Percentiles rank a stretch among this genome's conserved stretches.
phyloP scores from a whole-genome alignment of 768 basidiomycete species.

The Suillus subaureus region DNA sequence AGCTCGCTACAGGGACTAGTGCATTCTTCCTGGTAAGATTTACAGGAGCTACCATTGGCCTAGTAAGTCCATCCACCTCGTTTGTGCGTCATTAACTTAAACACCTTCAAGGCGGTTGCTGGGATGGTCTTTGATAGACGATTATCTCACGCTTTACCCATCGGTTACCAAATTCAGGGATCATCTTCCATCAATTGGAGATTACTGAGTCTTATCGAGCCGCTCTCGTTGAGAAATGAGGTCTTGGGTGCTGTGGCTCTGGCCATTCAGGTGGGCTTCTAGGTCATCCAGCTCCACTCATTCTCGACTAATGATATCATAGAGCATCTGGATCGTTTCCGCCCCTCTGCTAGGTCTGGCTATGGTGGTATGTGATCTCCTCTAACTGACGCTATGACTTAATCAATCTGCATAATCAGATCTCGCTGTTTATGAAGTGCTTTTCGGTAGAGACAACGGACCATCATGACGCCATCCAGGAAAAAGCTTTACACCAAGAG shows the following conservation, averaged over 20 bases:
- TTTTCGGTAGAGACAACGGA: conserved; percentile 24
- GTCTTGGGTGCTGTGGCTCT: conserved; percentile 57
- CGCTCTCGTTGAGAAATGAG: conserved; percentile 44
- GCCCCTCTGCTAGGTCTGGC: conserved; percentile 68
- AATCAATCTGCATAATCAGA: conserved; percentile 17
- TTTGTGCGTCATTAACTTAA: conserved; percentile 10
- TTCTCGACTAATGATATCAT: conserved; percentile 19
- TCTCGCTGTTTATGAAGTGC: conserved; percentile 32
- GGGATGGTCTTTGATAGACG: conserved; percentile 71
- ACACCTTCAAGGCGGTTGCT: conserved; percentile 59
- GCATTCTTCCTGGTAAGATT: conserved; percentile 88
- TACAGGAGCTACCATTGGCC: conserved; percentile 80
- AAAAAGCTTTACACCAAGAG: conserved; percentile 19
- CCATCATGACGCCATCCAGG: conserved; percentile 18
- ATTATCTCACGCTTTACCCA: conserved; percentile 50
- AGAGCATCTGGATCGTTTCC: conserved; percentile 79
- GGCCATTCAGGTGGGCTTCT: conserved; percentile 59
- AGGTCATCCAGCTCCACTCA: conserved; percentile 9
- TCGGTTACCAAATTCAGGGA: conserved; percentile 42
- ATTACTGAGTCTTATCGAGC: conserved; percentile 47
- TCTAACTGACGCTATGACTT: background rate
- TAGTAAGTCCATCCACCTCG: conserved; percentile 49
- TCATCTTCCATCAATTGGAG: conserved; percentile 57
- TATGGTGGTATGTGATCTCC: conserved; percentile 49
- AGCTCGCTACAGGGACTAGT: conserved; percentile 79